phyloP scores from a whole-genome alignment of 176 grass and related monocot species.

The Lolium multiflorum region DNA sequence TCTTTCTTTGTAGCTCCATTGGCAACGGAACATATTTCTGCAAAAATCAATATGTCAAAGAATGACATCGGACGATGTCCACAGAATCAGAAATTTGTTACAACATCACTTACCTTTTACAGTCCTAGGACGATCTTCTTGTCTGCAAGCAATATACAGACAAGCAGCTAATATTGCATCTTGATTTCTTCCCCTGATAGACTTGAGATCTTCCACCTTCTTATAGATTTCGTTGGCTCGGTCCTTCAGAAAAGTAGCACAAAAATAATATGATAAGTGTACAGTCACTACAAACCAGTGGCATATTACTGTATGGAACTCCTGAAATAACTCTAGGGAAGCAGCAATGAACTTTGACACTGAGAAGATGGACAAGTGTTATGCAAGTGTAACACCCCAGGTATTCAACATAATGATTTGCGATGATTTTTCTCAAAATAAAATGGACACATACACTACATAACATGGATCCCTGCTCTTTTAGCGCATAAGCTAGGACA shows the following conservation, averaged over 20 bases:
- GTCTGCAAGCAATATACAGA: conserved; percentile 90
- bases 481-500: conserved; percentile 16
- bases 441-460: neutral
- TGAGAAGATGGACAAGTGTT: neutral
- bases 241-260: conserved; percentile 50
- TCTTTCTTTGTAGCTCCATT: conserved; percentile 97
- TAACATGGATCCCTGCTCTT: conserved; percentile 4
- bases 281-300: neutral
- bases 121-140: conserved; percentile 85
- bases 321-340: neutral
- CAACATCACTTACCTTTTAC: conserved; percentile 65
- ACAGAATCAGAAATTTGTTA: neutral
- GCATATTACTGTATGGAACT: neutral
- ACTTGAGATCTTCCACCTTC: conserved; percentile 92
- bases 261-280: conserved; percentile 35
- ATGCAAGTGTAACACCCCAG: neutral
- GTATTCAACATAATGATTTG: conserved; percentile 1
- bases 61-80: conserved; percentile 16
- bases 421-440: neutral
- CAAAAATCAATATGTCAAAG: conserved; percentile 23
- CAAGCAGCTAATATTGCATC: conserved; percentile 91
- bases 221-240: conserved; percentile 95
- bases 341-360: neutral
- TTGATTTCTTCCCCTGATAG: conserved; percentile 86
- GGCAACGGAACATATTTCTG: conserved; percentile 92